A percentile compares a stretch with the other conserved stretches of the same genome.
These are phyloP conservation scores for Candida parachauliodes DNA, from an alignment of 805 yeast genomes.

Conservation along the genomic window DNA sequence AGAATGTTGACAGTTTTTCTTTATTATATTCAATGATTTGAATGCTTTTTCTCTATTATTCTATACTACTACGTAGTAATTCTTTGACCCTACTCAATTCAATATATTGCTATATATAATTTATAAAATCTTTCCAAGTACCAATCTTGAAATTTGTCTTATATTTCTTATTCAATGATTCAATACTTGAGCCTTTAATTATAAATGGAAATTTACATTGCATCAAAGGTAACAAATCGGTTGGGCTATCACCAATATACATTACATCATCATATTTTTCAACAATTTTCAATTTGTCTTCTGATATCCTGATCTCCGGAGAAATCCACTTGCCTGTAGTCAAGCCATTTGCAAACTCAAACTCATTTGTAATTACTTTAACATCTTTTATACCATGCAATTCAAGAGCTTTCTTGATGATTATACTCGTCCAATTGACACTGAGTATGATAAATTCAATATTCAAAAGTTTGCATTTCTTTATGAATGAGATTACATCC, in stretches of 20 bases:
- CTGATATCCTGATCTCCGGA: conserved; percentile 45
- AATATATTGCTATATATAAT: conserved; percentile 1
- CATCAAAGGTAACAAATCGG: conserved; percentile 52
- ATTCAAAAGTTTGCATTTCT: conserved; percentile 13
- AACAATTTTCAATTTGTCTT: conserved; percentile 41
- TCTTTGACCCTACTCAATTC: too few relatives aligned
- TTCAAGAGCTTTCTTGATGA: conserved; percentile 37
- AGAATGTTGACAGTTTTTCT: too few relatives aligned
- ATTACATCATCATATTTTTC: conserved; percentile 18
- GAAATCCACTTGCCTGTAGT: conserved; percentile 29
- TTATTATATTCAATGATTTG: too few relatives aligned
- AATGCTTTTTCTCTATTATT: too few relatives aligned
- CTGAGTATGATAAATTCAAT: conserved; percentile 48
- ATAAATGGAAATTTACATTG: conserved; percentile 46
- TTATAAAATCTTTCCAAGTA: conserved; percentile 7
- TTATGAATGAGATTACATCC: conserved; percentile 37
- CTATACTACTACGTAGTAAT: too few relatives aligned
- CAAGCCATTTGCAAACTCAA: conserved; percentile 29
- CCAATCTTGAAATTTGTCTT: conserved; percentile 6
- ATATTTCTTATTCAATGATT: conserved; percentile 9
- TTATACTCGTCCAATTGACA: conserved; percentile 57
- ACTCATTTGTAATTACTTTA: conserved; percentile 48
- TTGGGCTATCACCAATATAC: conserved; percentile 62
- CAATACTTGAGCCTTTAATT: conserved; percentile 36
- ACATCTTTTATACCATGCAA: conserved; percentile 20